Evolutionary conservation across 139 green algal species (phyloP).

Genomic region (Tetraselmis striata): DNA sequence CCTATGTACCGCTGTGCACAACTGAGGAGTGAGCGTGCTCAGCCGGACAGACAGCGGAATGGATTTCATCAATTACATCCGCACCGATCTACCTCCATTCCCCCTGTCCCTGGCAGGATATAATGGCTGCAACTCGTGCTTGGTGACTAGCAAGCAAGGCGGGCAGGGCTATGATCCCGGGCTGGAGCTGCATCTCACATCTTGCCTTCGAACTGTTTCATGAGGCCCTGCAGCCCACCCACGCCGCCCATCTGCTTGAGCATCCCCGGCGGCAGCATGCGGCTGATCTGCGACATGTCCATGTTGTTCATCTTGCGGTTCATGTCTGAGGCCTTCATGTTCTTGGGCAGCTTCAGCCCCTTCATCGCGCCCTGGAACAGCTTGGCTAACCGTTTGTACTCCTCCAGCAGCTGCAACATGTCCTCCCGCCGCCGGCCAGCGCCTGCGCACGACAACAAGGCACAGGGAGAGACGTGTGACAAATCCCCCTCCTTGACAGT

Average conservation of each 20-base stretch:
- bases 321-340: conserved; percentile 59
- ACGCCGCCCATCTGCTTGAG: conserved; percentile 93
- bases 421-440: conserved; percentile 24
- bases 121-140: too few relatives aligned
- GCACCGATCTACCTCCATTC: too few relatives aligned
- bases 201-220: conserved; percentile 79
- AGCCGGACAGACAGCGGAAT: too few relatives aligned
- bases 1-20: too few relatives aligned
- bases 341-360: conserved; percentile 82
- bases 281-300: conserved; percentile 72
- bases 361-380: conserved; percentile 79
- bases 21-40: too few relatives aligned
- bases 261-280: conserved; percentile 84
- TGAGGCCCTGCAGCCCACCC: conserved; percentile 65
- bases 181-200: not conserved
- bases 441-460: not conserved
- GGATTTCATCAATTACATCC: too few relatives aligned
- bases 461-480: not conserved
- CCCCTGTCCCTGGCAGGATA: too few relatives aligned
- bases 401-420: conserved; percentile 72
- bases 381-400: conserved; percentile 87
- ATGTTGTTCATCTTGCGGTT: conserved; percentile 77
- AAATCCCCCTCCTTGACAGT: too few relatives aligned
- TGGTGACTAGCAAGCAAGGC: too few relatives aligned
- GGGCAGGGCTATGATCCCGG: too few relatives aligned